These are phyloP conservation scores for Echinosophora koreensis DNA, from an alignment of 306 rosid species.

Conservation along the genomic window DNA sequence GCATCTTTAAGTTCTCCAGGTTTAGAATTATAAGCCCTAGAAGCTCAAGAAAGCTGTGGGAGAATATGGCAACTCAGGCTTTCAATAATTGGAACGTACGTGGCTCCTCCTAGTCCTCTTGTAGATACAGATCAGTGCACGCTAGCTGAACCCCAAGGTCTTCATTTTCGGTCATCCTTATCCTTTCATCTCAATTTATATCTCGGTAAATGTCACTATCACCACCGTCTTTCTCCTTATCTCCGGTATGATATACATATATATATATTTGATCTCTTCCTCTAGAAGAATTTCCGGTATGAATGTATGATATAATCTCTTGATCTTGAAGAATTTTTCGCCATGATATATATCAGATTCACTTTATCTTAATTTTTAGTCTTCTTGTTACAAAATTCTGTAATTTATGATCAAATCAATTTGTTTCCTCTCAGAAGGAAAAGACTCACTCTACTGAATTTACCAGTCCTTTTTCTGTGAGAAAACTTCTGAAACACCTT, in stretches of 20 bases:
- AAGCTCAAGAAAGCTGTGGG: slow-evolving; percentile 99
- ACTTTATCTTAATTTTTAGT: background rate
- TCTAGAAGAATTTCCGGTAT: background rate
- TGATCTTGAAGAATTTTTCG: background rate
- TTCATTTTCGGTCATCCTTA: background rate
- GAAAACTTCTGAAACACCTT: slow-evolving; percentile 13
- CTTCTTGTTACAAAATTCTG: slow-evolving; percentile 31
- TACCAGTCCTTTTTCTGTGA: slow-evolving; percentile 40
- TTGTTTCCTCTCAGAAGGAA: slow-evolving; percentile 33
- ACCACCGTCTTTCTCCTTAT: background rate
- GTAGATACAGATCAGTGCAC: slow-evolving; percentile 14
- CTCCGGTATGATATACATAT: background rate
- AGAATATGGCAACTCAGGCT: slow-evolving; percentile 78
- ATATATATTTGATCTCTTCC: slow-evolving; percentile 13
- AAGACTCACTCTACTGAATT: slow-evolving; percentile 30
- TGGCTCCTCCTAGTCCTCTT: background rate
- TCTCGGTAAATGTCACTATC: slow-evolving; percentile 38
- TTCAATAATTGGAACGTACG: background rate
- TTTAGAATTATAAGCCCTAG: slow-evolving; percentile 47
- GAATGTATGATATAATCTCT: background rate
- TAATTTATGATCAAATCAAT: slow-evolving; percentile 21
- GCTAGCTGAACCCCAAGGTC: background rate
- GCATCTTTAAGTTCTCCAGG: slow-evolving; percentile 36
- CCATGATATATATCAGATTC: slow-evolving; percentile 13
- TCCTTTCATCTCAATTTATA: slow-evolving; percentile 6